Conservation (phyloP, 257 asterid species). For the Solanum chmielewskii region DNA sequence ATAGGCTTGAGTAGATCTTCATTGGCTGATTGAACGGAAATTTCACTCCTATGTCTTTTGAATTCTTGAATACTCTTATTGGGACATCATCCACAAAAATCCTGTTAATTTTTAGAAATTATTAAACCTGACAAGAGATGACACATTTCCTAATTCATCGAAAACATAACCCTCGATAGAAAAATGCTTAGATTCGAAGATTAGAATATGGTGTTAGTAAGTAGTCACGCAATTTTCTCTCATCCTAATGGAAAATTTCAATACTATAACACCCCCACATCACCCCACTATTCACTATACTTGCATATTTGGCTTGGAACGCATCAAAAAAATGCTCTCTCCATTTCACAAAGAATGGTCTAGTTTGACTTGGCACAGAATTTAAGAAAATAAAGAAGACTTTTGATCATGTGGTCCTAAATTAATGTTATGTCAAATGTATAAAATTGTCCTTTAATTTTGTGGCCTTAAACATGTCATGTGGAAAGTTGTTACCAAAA, state of each 20-base stretch:
- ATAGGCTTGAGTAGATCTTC: slow-evolving; percentile 28
- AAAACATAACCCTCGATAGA: neutral
- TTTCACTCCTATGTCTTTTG: slow-evolving; percentile 18
- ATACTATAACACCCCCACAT: neutral
- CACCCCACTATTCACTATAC: neutral
- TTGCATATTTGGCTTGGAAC: neutral
- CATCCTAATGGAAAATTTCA: neutral
- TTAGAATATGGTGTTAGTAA: neutral
- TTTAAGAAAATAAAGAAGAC: too few species aligned
- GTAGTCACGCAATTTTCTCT: too few species aligned
- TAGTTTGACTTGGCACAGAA: too few species aligned
- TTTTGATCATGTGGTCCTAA: too few species aligned
- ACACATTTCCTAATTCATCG: neutral
- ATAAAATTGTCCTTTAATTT: too few species aligned
- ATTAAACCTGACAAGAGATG: neutral
- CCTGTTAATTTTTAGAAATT: slow-evolving; percentile 1
- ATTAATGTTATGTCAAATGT: too few species aligned
- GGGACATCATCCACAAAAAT: slow-evolving; percentile 22
- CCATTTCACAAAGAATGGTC: too few species aligned
- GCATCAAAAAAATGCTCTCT: too few species aligned
- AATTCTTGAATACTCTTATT: slow-evolving; percentile 22
- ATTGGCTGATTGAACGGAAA: slow-evolving; percentile 29
- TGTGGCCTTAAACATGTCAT: too few species aligned
- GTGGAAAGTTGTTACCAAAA: too few species aligned
- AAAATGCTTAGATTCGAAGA: neutral